Conservation (phyloP, 495 filamentous ascomycete genomes). For the Hypoxylon fuscum region DNA sequence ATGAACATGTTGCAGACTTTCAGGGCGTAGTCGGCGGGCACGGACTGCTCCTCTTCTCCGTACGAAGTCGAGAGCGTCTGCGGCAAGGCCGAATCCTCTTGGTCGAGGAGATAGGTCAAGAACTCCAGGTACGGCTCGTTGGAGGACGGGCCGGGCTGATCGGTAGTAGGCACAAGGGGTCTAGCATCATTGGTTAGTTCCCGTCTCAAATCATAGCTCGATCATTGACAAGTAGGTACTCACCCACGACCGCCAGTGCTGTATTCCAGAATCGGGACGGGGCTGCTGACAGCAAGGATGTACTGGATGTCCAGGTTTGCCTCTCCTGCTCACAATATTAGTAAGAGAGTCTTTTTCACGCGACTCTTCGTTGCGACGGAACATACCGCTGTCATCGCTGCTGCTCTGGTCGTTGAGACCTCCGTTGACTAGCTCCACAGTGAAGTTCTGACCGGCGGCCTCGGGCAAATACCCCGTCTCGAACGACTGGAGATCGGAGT, state of each 20-base stretch:
- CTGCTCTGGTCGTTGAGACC: slow-evolving; percentile 62
- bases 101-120: slow-evolving; percentile 61
- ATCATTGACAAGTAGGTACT: slow-evolving; percentile 6
- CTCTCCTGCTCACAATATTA: slow-evolving; percentile 53
- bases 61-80: slow-evolving; percentile 78
- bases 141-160: slow-evolving; percentile 58
- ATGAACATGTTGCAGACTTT: slow-evolving; percentile 72
- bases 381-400: slow-evolving; percentile 49
- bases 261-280: slow-evolving; percentile 70
- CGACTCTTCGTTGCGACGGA: background rate
- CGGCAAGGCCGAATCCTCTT: slow-evolving; percentile 62
- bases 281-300: slow-evolving; percentile 62
- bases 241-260: slow-evolving; percentile 69
- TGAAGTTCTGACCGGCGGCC: slow-evolving; percentile 60
- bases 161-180: slow-evolving; percentile 69
- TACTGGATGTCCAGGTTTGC: slow-evolving; percentile 81
- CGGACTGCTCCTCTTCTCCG: slow-evolving; percentile 75
- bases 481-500: slow-evolving; percentile 45
- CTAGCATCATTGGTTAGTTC: slow-evolving; percentile 27
- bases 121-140: slow-evolving; percentile 84
- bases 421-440: slow-evolving; percentile 64
- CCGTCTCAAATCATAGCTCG: background rate
- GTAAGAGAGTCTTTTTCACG: background rate
- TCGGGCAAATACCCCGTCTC: slow-evolving; percentile 48
- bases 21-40: slow-evolving; percentile 70